phyloP scores from a whole-genome alignment of 2,329 filamentous ascomycete genomes.

The Fusarium penzigii region DNA sequence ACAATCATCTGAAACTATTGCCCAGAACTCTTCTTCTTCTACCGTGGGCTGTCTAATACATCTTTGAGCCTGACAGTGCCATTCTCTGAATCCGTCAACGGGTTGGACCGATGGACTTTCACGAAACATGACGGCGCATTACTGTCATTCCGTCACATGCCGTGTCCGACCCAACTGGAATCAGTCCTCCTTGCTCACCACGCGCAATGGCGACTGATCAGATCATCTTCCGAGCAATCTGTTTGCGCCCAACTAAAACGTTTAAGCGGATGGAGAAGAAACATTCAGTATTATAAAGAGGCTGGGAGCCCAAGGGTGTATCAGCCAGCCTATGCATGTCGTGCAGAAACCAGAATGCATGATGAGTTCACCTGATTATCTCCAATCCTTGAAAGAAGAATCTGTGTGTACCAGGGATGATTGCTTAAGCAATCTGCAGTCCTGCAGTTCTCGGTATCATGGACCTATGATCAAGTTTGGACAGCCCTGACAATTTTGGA shows the following conservation, averaged over 20 bases:
- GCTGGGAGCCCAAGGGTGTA: too few relatives aligned
- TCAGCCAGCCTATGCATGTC: not conserved
- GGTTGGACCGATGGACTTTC: slow-evolving; percentile 26
- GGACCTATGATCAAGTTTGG: slow-evolving; percentile 6
- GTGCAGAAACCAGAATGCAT: slow-evolving; percentile 1
- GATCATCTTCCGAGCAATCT: too few relatives aligned
- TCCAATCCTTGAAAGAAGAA: too few relatives aligned
- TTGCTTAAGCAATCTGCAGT: slow-evolving; percentile 11
- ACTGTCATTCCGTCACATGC: slow-evolving; percentile 1
- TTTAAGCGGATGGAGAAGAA: too few relatives aligned
- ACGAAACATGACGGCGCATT: slow-evolving; percentile 17
- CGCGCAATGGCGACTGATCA: too few relatives aligned
- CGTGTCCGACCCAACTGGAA: too few relatives aligned
- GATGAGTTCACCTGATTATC: slow-evolving; percentile 5
- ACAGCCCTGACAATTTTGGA: slow-evolving; percentile 4
- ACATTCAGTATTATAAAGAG: too few relatives aligned
- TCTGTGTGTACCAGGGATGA: slow-evolving; percentile 3
- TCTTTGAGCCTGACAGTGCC: slow-evolving; percentile 12
- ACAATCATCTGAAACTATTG: slow-evolving; percentile 33
- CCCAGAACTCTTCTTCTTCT: slow-evolving; percentile 14
- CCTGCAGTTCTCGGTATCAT: slow-evolving; percentile 7
- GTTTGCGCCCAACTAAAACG: too few relatives aligned
- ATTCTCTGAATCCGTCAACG: slow-evolving; percentile 18
- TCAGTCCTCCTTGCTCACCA: too few relatives aligned
- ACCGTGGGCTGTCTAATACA: slow-evolving; percentile 1